Evolutionary conservation across 1,139 yeast genomes (phyloP).

Genomic region (Hyphopichia buzzinii): DNA sequence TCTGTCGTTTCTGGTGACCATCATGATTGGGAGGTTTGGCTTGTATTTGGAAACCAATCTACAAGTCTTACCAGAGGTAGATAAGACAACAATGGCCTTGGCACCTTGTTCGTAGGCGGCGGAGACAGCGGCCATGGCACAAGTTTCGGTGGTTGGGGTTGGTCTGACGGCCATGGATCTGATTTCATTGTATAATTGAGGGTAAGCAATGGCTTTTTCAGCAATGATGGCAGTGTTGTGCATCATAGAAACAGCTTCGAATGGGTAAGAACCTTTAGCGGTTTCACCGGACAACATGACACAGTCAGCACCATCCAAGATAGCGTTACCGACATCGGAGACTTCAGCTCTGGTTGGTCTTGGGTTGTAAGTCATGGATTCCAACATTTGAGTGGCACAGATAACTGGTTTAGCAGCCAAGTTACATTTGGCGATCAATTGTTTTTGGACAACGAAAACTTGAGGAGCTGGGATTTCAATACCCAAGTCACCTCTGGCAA

Average conservation of each 20-base stretch:
- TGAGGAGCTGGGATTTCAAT: slow-evolving; percentile 99
- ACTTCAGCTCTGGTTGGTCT: slow-evolving; percentile 99
- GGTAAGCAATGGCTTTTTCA: slow-evolving; percentile 94
- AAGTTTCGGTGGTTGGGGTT: slow-evolving; percentile 92
- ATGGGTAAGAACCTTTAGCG: slow-evolving; percentile 98
- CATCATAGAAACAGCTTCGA: slow-evolving; percentile 98
- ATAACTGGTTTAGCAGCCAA: slow-evolving; percentile 99
- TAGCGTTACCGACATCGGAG: slow-evolving; percentile 98
- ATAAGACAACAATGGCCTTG: slow-evolving; percentile 92
- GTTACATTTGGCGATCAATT: slow-evolving; percentile 98
- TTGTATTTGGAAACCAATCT: slow-evolving; percentile 96
- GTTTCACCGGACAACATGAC: slow-evolving; percentile 99
- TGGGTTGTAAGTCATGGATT: slow-evolving; percentile 99
- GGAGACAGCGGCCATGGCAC: slow-evolving; percentile 95
- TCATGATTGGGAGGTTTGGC: slow-evolving; percentile 95
- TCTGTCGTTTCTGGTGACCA: slow-evolving; percentile 94
- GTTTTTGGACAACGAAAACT: slow-evolving; percentile 98
- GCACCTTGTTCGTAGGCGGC: slow-evolving; percentile 96
- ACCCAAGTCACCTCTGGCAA: slow-evolving; percentile 99
- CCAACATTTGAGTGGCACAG: slow-evolving; percentile 99
- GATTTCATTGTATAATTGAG: slow-evolving; percentile 82
- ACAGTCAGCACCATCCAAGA: slow-evolving; percentile 99
- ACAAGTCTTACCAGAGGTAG: slow-evolving; percentile 93
- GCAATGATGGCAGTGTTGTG: slow-evolving; percentile 96
- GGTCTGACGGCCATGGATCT: slow-evolving; percentile 85